A percentile compares a stretch with the other conserved stretches of the same genome.
These are phyloP conservation scores for Haplosporangium sp. DNA, from an alignment of 371 early-diverging fungal species.

Conservation along the genomic window DNA sequence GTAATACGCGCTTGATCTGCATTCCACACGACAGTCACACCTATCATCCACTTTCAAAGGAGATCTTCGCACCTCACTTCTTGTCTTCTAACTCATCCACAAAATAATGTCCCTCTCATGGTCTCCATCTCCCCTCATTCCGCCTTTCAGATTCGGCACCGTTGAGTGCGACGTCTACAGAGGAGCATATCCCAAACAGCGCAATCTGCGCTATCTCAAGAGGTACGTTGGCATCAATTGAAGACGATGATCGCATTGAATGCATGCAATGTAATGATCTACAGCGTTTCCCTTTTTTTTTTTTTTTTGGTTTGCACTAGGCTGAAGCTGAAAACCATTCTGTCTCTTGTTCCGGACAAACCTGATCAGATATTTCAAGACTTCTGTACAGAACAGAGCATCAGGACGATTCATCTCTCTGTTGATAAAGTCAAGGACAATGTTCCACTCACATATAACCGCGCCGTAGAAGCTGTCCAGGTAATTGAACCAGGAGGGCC, in stretches of 20 bases:
- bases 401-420: conserved; percentile 75
- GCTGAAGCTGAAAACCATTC: conserved; percentile 79
- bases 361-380: conserved; percentile 69
- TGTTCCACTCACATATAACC: conserved; percentile 84
- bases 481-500: conserved; percentile 38
- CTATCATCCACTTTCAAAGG: too few relatives aligned
- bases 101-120: conserved; percentile 26
- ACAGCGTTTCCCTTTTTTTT: not conserved
- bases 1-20: too few relatives aligned
- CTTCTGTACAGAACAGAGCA: conserved; percentile 75
- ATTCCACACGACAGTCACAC: too few relatives aligned
- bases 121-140: conserved; percentile 71
- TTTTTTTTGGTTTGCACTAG: conserved; percentile 48
- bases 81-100: not conserved
- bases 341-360: conserved; percentile 88
- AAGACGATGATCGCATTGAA: not conserved
- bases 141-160: conserved; percentile 86
- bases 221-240: conserved; percentile 54
- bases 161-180: conserved; percentile 86
- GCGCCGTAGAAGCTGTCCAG: conserved; percentile 80
- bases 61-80: too few relatives aligned
- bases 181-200: conserved; percentile 88
- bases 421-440: conserved; percentile 92
- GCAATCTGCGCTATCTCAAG: conserved; percentile 86
- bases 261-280: not conserved